Conservation (phyloP, 805 yeast genomes). For the Zygoascus ofunaensis region DNA sequence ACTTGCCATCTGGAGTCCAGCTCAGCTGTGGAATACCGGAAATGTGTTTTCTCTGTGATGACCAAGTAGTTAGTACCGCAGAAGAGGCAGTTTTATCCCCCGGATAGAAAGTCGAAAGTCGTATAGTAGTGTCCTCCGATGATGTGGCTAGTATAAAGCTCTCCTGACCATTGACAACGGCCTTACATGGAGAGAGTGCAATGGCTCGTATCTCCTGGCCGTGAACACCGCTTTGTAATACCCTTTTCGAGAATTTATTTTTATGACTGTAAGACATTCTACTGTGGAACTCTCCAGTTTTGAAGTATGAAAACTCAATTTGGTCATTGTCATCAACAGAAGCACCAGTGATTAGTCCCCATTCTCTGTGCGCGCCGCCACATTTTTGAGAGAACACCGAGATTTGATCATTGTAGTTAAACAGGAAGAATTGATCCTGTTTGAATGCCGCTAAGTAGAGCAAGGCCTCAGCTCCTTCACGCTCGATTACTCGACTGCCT, state of each 20-base stretch:
- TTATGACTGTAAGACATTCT: constrained; percentile 35
- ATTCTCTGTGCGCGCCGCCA: constrained; percentile 87
- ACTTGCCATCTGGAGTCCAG: constrained; percentile 31
- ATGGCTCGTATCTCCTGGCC: constrained; percentile 86
- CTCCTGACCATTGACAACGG: constrained; percentile 12
- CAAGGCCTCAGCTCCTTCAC: constrained; percentile 15
- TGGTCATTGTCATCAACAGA: constrained; percentile 16
- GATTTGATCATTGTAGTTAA: constrained; percentile 69
- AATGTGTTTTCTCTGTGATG: constrained; percentile 62
- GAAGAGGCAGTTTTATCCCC: constrained; percentile 7
- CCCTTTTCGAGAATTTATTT: constrained; percentile 8
- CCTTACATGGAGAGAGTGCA: constrained; percentile 37
- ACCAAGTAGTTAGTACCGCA: constrained; percentile 47
- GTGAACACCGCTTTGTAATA: constrained; percentile 60
- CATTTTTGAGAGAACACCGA: constrained; percentile 66
- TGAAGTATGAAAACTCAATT: constrained; percentile 1
- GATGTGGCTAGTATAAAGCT: constrained; percentile 52
- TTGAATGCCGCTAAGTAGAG: constrained; percentile 67
- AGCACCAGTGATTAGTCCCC: constrained; percentile 41
- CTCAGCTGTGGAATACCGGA: constrained; percentile 78
- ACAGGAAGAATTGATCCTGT: constrained; percentile 65
- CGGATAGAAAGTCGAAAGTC: constrained; percentile 36
- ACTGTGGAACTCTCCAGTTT: constrained; percentile 47
- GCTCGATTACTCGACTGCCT: constrained; percentile 40
- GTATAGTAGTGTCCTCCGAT: constrained; percentile 80